These are phyloP conservation scores for Rhexocercosporidium sp. DNA, from an alignment of 2,329 filamentous ascomycete genomes.

Conservation along the genomic window DNA sequence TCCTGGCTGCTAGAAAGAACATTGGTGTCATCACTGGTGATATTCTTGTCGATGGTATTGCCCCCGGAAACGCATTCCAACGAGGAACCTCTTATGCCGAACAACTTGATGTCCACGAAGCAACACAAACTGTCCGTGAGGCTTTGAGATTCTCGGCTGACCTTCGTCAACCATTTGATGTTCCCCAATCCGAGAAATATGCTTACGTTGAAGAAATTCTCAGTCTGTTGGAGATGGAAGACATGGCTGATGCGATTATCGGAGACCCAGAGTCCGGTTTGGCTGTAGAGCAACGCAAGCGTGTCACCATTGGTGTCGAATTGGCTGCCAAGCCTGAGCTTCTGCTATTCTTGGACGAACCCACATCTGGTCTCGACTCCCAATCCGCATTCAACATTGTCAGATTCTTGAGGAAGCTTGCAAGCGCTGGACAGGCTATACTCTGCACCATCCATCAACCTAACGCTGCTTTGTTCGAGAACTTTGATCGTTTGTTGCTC, in stretches of 20 bases:
- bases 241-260: constrained; percentile 69
- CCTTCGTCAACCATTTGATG: constrained; percentile 64
- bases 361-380: constrained; percentile 62
- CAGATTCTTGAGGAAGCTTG: constrained; percentile 62
- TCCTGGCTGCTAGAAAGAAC: constrained; percentile 66
- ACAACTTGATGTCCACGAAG: constrained; percentile 68
- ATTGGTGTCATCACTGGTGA: constrained; percentile 68
- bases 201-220: constrained; percentile 71
- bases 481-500: constrained; percentile 70
- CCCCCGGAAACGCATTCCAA: constrained; percentile 64
- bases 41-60: constrained; percentile 64
- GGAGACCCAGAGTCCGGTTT: constrained; percentile 64
- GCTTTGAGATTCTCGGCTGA: constrained; percentile 70
- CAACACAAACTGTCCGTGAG: constrained; percentile 67
- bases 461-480: constrained; percentile 70
- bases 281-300: constrained; percentile 70
- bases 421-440: constrained; percentile 68
- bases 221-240: constrained; percentile 67
- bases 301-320: constrained; percentile 67
- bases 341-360: constrained; percentile 64
- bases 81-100: constrained; percentile 68
- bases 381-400: constrained; percentile 66
- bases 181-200: constrained; percentile 64
- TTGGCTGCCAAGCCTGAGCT: constrained; percentile 63
- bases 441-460: constrained; percentile 75